phyloP scores from a whole-genome alignment of 2,329 filamentous ascomycete genomes.

The Allantophomopsis cytisporea region DNA sequence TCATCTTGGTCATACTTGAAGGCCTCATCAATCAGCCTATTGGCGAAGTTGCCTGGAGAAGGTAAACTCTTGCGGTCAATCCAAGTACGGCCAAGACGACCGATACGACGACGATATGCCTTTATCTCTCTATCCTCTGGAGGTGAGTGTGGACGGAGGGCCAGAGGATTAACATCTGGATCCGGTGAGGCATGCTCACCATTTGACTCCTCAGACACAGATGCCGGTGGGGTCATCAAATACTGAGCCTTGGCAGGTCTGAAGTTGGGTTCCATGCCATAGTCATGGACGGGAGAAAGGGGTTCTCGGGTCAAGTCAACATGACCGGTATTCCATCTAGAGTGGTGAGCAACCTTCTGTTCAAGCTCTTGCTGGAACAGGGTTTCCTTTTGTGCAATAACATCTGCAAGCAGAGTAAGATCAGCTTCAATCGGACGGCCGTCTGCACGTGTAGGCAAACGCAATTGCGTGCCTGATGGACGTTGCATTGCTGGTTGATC shows the following conservation, averaged over 20 bases:
- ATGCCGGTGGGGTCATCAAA: constrained; percentile 48
- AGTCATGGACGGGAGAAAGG: constrained; percentile 63
- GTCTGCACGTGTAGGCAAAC: constrained; percentile 56
- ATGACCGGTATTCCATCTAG: constrained; percentile 82
- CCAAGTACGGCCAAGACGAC: constrained; percentile 72
- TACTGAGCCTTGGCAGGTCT: constrained; percentile 61
- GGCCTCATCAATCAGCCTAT: no score
- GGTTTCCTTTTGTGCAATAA: constrained; percentile 69
- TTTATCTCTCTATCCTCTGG: constrained; percentile 26
- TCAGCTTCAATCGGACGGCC: constrained; percentile 65
- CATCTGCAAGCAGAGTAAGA: constrained; percentile 62
- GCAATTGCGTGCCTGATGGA: constrained; percentile 49
- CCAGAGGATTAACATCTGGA: constrained; percentile 1
- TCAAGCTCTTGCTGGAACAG: constrained; percentile 73
- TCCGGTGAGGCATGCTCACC: constrained; percentile 11
- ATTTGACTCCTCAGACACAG: constrained; percentile 19
- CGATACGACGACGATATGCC: constrained; percentile 71
- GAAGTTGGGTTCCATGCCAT: constrained; percentile 48
- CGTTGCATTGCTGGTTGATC: constrained; percentile 44
- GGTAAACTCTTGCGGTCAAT: constrained; percentile 71
- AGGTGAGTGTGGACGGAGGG: neutral
- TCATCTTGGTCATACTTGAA: constrained; percentile 86
- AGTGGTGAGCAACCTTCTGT: constrained; percentile 75
- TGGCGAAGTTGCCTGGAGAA: constrained; percentile 16
- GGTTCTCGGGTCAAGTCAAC: constrained; percentile 80